phyloP scores from a whole-genome alignment of 2,329 filamentous ascomycete species.

The Ophiostoma tasmaniense region DNA sequence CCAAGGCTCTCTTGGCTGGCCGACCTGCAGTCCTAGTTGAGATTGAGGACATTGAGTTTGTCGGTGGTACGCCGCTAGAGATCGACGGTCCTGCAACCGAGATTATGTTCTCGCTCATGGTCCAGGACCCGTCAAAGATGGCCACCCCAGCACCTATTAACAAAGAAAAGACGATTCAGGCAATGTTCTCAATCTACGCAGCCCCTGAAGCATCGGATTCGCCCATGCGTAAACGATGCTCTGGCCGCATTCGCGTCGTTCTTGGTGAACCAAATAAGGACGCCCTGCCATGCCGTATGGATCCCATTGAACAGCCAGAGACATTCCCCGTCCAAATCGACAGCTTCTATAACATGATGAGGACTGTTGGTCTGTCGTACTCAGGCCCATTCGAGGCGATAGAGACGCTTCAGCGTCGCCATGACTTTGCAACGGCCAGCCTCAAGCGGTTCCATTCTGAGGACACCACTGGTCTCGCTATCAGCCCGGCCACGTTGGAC shows the following conservation, averaged over 20 bases:
- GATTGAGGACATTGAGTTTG: constrained; percentile 28
- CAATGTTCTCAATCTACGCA: constrained; percentile 30
- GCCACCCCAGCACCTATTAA: not conserved
- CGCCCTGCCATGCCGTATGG: constrained; percentile 24
- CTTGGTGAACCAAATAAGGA: constrained; percentile 25
- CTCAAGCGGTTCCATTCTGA: constrained; percentile 28
- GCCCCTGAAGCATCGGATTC: constrained; percentile 27
- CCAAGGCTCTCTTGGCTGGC: constrained; percentile 24
- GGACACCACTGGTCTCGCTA: constrained; percentile 30
- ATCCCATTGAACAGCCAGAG: constrained; percentile 25
- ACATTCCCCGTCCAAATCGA: constrained; percentile 27
- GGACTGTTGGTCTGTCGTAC: constrained; percentile 31
- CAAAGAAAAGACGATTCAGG: constrained; percentile 23
- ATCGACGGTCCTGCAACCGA: constrained; percentile 30
- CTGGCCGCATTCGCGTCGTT: constrained; percentile 27
- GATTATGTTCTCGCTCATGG: constrained; percentile 29
- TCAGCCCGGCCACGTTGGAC: constrained; percentile 36
- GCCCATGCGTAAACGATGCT: constrained; percentile 32
- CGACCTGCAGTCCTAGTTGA: constrained; percentile 26
- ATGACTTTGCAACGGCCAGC: constrained; percentile 29
- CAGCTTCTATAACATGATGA: constrained; percentile 36
- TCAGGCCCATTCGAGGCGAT: constrained; percentile 33
- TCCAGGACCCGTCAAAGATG: constrained; percentile 17
- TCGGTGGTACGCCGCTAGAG: constrained; percentile 29
- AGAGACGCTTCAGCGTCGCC: constrained; percentile 28